Conservation (phyloP, 1,284 basidiomycete species). For the Ustilago tritici region DNA sequence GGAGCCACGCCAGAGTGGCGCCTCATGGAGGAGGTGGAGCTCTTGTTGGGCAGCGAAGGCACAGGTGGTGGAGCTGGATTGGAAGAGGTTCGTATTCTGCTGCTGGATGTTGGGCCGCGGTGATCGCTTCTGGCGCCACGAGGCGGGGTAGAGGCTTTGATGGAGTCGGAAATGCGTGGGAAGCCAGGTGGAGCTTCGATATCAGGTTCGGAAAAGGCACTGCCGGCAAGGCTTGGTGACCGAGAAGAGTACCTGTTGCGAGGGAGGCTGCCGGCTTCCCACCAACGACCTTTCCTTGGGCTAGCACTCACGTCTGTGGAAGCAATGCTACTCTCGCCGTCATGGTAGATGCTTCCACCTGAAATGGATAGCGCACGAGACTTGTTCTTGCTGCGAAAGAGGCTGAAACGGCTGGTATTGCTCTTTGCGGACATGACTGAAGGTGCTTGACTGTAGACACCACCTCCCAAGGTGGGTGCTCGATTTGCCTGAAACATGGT, state of each 20-base stretch:
- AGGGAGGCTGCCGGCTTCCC: slow-evolving; percentile 50
- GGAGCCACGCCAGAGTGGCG: slow-evolving; percentile 48
- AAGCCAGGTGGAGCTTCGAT: slow-evolving; percentile 19
- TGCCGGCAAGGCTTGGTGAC: slow-evolving; percentile 57
- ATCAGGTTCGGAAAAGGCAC: slow-evolving; percentile 62
- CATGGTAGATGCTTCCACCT: slow-evolving; percentile 46
- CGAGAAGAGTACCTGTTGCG: slow-evolving; percentile 40
- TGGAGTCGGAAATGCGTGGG: slow-evolving; percentile 27
- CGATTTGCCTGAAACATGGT: slow-evolving; percentile 53
- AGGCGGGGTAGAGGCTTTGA: slow-evolving; percentile 16
- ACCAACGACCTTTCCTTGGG: slow-evolving; percentile 52
- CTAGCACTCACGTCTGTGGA: slow-evolving; percentile 31
- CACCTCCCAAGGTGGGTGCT: slow-evolving; percentile 19
- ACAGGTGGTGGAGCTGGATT: slow-evolving; percentile 37
- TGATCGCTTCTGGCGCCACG: slow-evolving; percentile 53
- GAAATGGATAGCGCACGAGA: slow-evolving; percentile 38
- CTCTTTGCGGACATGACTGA: slow-evolving; percentile 52
- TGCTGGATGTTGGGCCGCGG: slow-evolving; percentile 32
- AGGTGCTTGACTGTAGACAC: slow-evolving; percentile 31
- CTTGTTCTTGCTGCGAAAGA: slow-evolving; percentile 48
- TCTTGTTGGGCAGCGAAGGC: slow-evolving; percentile 32
- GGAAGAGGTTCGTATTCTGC: slow-evolving; percentile 26
- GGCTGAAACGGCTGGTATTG: slow-evolving; percentile 54
- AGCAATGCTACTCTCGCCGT: slow-evolving; percentile 49
- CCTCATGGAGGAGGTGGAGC: slow-evolving; percentile 30